Evolutionary conservation across 257 asterid genomes (phyloP).

Genomic region (Primulina huaijiensis): DNA sequence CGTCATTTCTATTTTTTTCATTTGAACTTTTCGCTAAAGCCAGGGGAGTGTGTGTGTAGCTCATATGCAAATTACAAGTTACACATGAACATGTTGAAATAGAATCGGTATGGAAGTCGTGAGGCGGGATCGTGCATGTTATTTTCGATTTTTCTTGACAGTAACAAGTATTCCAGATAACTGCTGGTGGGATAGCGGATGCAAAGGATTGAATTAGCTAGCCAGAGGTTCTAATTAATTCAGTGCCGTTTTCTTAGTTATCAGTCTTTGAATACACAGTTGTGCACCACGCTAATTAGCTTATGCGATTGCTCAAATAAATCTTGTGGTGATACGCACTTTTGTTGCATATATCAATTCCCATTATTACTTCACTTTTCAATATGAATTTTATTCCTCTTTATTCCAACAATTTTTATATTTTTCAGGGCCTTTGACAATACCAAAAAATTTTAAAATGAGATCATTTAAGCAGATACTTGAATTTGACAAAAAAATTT

Average conservation of each 20-base stretch:
- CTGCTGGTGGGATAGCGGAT: constrained; percentile 58
- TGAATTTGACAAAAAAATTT: neutral
- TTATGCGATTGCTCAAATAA: neutral
- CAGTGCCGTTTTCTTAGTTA: neutral
- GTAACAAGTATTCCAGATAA: constrained; percentile 48
- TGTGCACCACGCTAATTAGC: neutral
- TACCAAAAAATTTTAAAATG: neutral
- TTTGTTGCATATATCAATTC: neutral
- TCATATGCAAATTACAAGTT: neutral
- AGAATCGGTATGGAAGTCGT: too few relatives aligned
- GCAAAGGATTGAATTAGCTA: constrained; percentile 40
- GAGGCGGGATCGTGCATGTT: too few relatives aligned
- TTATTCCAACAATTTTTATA: too few relatives aligned
- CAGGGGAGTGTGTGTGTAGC: neutral
- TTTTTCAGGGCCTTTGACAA: too few relatives aligned
- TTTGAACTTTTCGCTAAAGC: constrained; percentile 9
- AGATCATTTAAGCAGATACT: neutral
- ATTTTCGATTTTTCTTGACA: constrained; percentile 27
- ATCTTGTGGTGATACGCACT: neutral
- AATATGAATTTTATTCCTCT: too few relatives aligned
- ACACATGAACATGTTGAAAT: neutral
- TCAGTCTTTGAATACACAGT: neutral
- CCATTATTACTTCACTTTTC: neutral
- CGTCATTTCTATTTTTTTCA: constrained; percentile 7
- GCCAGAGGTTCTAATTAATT: neutral